These are phyloP conservation scores for Linderniella brevidens DNA, from an alignment of 257 asterid species.

Conservation along the genomic window DNA sequence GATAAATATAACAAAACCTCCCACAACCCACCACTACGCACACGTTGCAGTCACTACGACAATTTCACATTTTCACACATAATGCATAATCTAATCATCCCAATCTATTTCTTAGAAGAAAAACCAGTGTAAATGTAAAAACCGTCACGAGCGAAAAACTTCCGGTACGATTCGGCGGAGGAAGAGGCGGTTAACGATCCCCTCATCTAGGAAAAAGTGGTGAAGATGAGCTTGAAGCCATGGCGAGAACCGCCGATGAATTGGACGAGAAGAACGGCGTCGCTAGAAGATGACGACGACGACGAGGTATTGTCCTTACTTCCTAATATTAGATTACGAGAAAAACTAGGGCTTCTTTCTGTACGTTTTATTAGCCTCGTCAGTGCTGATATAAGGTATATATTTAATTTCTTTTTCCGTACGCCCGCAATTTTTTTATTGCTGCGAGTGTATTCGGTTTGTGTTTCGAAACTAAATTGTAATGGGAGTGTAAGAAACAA, in stretches of 20 bases:
- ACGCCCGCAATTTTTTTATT: no score
- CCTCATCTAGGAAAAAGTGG: conserved; percentile 32
- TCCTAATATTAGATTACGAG: background rate
- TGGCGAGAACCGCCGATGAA: conserved; percentile 40
- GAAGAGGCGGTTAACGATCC: conserved; percentile 36
- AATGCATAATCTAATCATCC: no score
- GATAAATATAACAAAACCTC: no score
- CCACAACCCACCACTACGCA: no score
- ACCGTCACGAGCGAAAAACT: conserved; percentile 20
- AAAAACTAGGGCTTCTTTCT: conserved; percentile 10
- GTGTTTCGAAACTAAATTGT: no score
- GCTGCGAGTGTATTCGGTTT: no score
- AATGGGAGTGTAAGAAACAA: no score
- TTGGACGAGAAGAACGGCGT: conserved; percentile 17
- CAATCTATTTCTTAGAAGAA: background rate
- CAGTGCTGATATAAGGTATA: no score
- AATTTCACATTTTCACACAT: no score
- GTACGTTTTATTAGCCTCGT: no score
- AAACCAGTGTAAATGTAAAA: conserved; percentile 20
- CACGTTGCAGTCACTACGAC: no score
- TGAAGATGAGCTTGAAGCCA: conserved; percentile 74
- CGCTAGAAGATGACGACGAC: conserved; percentile 29
- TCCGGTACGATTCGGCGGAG: conserved; percentile 25
- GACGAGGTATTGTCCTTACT: conserved; percentile 23
- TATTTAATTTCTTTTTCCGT: no score